These are phyloP conservation scores for Trichosporon ovoides DNA, from an alignment of 1,284 basidiomycete species.

Conservation along the genomic window DNA sequence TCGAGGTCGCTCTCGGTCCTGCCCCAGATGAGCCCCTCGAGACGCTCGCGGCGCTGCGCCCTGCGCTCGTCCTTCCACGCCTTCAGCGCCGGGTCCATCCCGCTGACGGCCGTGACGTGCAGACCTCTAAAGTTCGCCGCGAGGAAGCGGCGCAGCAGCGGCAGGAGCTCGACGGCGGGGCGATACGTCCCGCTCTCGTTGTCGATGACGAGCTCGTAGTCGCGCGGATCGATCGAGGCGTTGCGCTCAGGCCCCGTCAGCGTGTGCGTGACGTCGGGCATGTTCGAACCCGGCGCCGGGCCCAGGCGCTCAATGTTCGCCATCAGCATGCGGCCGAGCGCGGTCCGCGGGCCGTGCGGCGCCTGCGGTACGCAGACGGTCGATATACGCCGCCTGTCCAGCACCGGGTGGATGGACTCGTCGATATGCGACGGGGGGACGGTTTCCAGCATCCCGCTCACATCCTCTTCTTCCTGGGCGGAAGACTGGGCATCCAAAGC, in stretches of 20 bases:
- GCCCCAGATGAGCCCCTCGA: neutral
- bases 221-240: slow-evolving; percentile 28
- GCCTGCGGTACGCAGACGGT: neutral
- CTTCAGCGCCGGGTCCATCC: slow-evolving; percentile 54
- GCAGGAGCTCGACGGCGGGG: slow-evolving; percentile 50
- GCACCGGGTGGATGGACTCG: neutral
- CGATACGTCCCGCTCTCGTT: slow-evolving; percentile 56
- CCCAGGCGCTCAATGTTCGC: neutral
- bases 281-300: neutral
- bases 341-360: neutral
- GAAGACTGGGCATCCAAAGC: neutral
- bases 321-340: neutral
- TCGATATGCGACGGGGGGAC: neutral
- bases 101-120: slow-evolving; percentile 56
- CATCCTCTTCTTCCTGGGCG: slow-evolving; percentile 30
- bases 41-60: neutral
- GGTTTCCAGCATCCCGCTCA: slow-evolving; percentile 8
- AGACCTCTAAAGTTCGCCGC: slow-evolving; percentile 65
- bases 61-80: slow-evolving; percentile 38
- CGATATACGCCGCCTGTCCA: neutral
- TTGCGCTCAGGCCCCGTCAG: slow-evolving; percentile 1
- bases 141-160: slow-evolving; percentile 48
- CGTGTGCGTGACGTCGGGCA: neutral
- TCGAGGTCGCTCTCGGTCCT: neutral
- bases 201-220: slow-evolving; percentile 55